Evolutionary conservation across 2,329 filamentous ascomycete species (phyloP), one percentile per base, ranked within the genome.

Genomic region (Aspergillus sp.): DNA sequence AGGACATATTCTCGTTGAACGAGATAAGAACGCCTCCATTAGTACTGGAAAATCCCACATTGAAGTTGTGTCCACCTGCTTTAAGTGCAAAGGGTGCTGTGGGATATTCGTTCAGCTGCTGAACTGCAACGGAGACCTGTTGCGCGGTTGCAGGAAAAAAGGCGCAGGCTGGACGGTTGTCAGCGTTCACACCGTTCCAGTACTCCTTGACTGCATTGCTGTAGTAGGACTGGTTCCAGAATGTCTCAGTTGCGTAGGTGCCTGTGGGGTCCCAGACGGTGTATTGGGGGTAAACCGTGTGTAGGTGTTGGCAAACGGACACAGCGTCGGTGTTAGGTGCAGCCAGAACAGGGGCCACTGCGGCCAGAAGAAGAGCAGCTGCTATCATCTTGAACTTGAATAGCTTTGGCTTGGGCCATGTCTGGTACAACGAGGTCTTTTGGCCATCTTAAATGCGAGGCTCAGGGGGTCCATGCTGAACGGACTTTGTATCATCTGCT

Each of bases 91-190:
- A 59, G 6, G 47, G 43, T 3, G 47, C 52, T 12, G 25, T 45
- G 2, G 57, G 15, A 28, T 62, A 30, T 4, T 51, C 23, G 52
- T 59, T 59, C 28, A 62, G 36, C 17, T 62, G 60, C 52, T 59
- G 52, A 7, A 62, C 56, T 10, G 57, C 60, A 2, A 28, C 39
- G 4, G 60, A 55, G 8, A 62, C 60, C 15, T 62, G 43, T 15
- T 59, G 41, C n/a, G 60, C 60, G 9, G 57, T 62, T 21, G 60
- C 58, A 3, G 61, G 61, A 41, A 58, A 63, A 51, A 63, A 63
- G 28, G 55, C 54, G 25, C 61, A 63, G 2, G 58, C 55, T 0
- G 61, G 61, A n/a, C 58, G 58, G n/a, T 57, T 52, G 2, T 58
- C n/a, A 5, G 58, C 58, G 30, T 63, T 63, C 36, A 60, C 49